A percentile compares a stretch with the other conserved stretches of the same genome.
Evolutionary conservation across 805 yeast genomes (phyloP).

Genomic region (Candida fluviatilis): DNA sequence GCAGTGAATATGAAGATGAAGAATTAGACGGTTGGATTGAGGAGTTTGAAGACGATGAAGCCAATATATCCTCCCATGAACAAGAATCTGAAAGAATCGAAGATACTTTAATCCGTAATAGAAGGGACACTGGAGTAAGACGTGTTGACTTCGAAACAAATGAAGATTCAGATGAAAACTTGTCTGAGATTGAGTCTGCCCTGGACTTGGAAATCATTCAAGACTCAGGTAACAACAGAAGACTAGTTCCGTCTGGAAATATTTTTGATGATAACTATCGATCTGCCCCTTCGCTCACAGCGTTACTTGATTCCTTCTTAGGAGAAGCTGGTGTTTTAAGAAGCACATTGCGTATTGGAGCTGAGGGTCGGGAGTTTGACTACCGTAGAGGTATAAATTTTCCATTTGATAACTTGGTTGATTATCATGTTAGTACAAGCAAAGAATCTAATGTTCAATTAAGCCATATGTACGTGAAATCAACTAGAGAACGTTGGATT

Average conservation of each 20-base stretch:
- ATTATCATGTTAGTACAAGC: slow-evolving; percentile 9
- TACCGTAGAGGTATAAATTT: slow-evolving; percentile 11
- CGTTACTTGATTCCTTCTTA: slow-evolving; percentile 10
- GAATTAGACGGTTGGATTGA: slow-evolving; percentile 40
- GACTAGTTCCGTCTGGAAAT: slow-evolving; percentile 7
- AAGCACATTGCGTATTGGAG: slow-evolving; percentile 20
- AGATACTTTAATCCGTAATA: slow-evolving; percentile 6
- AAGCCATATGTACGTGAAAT: slow-evolving; percentile 28
- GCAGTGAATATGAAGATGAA: slow-evolving; percentile 31
- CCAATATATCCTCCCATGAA: not conserved
- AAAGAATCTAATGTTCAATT: slow-evolving; percentile 7
- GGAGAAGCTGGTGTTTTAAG: slow-evolving; percentile 14
- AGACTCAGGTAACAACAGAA: slow-evolving; percentile 10
- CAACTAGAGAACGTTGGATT: slow-evolving; percentile 68
- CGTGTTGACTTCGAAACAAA: slow-evolving; percentile 11
- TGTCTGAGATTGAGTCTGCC: slow-evolving; percentile 17
- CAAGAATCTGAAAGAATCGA: slow-evolving; percentile 3
- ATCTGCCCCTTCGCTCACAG: slow-evolving; percentile 10
- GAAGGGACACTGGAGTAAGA: slow-evolving; percentile 7
- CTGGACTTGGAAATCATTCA: slow-evolving; percentile 18
- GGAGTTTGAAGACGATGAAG: slow-evolving; percentile 29
- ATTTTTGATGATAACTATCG: slow-evolving; percentile 3
- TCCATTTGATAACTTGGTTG: slow-evolving; percentile 12
- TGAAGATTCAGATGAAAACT: slow-evolving; percentile 15
- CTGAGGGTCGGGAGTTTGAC: slow-evolving; percentile 5